These are phyloP conservation scores for Phialophora chinensis DNA, from an alignment of 2,329 filamentous ascomycete species.

Conservation along the genomic window DNA sequence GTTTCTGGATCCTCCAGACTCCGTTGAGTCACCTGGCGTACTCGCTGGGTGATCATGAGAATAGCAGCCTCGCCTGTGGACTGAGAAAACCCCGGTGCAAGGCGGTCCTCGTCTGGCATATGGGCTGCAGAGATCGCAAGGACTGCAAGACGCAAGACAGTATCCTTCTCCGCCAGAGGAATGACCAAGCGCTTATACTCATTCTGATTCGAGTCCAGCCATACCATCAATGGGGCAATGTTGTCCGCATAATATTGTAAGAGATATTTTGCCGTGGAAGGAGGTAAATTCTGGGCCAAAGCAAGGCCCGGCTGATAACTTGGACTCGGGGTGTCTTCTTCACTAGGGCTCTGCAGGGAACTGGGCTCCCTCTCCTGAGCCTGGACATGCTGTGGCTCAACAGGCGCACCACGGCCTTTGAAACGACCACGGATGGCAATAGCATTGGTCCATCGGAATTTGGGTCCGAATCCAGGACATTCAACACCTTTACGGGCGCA, in stretches of 20 bases:
- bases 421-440: slow-evolving; percentile 18
- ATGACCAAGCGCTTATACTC: slow-evolving; percentile 14
- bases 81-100: neutral
- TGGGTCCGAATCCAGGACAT: slow-evolving; percentile 15
- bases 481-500: slow-evolving; percentile 12
- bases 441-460: slow-evolving; percentile 19
- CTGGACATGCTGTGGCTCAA: neutral
- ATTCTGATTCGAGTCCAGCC: slow-evolving; percentile 17
- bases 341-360: neutral
- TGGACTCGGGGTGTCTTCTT: neutral
- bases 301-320: neutral
- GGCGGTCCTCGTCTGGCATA: neutral
- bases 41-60: neutral
- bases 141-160: neutral
- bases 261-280: neutral
- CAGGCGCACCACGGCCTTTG: slow-evolving; percentile 13
- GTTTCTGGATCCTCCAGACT: neutral
- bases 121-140: neutral
- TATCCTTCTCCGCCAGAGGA: slow-evolving; percentile 13
- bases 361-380: neutral
- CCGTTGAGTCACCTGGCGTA: neutral
- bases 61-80: neutral
- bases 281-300: neutral
- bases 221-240: slow-evolving; percentile 16
- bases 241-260: neutral